Percentiles rank a stretch among this genome's conserved stretches.
Evolutionary conservation across 805 yeast genomes (phyloP).

Genomic region (Ogataea allantospora): DNA sequence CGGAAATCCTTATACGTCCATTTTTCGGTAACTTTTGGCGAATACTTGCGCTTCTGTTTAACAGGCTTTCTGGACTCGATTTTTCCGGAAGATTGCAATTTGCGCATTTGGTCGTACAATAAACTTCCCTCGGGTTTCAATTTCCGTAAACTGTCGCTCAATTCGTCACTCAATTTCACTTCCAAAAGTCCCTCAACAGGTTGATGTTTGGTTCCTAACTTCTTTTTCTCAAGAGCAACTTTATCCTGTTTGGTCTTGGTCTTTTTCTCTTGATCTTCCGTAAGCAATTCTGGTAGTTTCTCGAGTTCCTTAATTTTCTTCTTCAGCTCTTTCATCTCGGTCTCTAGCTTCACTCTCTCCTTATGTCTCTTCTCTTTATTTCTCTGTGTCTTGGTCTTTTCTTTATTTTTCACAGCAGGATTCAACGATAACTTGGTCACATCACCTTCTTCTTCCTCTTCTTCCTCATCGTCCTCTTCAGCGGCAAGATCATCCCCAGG

Average conservation of each 20-base stretch:
- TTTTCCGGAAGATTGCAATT: constrained; percentile 79
- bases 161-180: constrained; percentile 84
- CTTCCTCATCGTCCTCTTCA: constrained; percentile 39
- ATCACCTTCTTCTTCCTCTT: constrained; percentile 34
- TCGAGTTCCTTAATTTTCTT: constrained; percentile 58
- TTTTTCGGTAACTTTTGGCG: constrained; percentile 80
- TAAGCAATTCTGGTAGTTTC: constrained; percentile 44
- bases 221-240: constrained; percentile 33
- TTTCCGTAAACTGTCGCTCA: constrained; percentile 78
- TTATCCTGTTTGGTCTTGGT: constrained; percentile 16
- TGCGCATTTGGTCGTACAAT: constrained; percentile 76
- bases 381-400: constrained; percentile 76
- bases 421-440: constrained; percentile 61
- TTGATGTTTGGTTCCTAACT: constrained; percentile 43
- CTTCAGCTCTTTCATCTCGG: constrained; percentile 55
- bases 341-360: constrained; percentile 54
- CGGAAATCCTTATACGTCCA: constrained; percentile 91
- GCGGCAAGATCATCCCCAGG: constrained; percentile 56
- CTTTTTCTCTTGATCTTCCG: constrained; percentile 5
- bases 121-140: constrained; percentile 89
- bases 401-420: constrained; percentile 62
- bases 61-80: constrained; percentile 80
- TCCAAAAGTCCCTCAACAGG: constrained; percentile 50
- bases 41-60: constrained; percentile 61
- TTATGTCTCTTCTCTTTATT: constrained; percentile 65